These are phyloP conservation scores for Dissophora globulifera DNA, from an alignment of 192 early-diverging fungal species.

Conservation along the genomic window DNA sequence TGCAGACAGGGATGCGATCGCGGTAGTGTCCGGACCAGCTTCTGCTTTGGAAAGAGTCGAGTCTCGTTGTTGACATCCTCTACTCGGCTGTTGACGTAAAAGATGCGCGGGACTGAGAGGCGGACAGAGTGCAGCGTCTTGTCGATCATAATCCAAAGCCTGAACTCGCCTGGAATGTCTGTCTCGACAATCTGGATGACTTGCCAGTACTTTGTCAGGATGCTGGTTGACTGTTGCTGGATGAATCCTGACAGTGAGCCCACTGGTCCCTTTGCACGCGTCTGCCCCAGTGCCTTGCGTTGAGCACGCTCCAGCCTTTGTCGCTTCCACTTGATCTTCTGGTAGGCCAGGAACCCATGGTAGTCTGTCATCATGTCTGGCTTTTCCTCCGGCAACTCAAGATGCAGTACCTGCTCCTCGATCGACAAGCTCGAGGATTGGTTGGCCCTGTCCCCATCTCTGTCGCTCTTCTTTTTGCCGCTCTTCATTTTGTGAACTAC, in stretches of 20 bases:
- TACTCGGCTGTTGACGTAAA: conserved; percentile 84
- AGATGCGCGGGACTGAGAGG: conserved; percentile 80
- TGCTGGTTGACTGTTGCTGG: conserved; percentile 69
- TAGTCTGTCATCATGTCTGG: conserved; percentile 80
- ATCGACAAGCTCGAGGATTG: too few species aligned
- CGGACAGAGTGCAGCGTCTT: conserved; percentile 75
- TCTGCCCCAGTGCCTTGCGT: conserved; percentile 47
- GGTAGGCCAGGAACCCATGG: conserved; percentile 74
- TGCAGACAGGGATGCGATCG: conserved; percentile 74
- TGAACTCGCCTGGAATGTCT: conserved; percentile 86
- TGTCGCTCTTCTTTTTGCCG: conserved; percentile 5
- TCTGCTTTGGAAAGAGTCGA: conserved; percentile 36
- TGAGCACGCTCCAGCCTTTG: conserved; percentile 64
- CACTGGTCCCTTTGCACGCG: conserved; percentile 38
- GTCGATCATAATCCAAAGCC: conserved; percentile 85
- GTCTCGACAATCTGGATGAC: conserved; percentile 88
- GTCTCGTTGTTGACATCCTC: conserved; percentile 33
- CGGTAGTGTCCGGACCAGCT: conserved; percentile 75
- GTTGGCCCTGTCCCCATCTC: conserved; percentile 7
- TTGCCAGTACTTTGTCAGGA: conserved; percentile 80
- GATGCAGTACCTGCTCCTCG: conserved; percentile 53
- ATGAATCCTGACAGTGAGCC: conserved; percentile 72
- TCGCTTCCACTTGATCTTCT: conserved; percentile 82
- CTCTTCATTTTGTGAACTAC: conserved; percentile 44
- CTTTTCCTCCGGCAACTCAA: conserved; percentile 63